Evolutionary conservation across 2,329 filamentous ascomycete genomes (phyloP), one percentile per base, ranked within the genome.

Genomic region (Elsinoe arachidis): DNA sequence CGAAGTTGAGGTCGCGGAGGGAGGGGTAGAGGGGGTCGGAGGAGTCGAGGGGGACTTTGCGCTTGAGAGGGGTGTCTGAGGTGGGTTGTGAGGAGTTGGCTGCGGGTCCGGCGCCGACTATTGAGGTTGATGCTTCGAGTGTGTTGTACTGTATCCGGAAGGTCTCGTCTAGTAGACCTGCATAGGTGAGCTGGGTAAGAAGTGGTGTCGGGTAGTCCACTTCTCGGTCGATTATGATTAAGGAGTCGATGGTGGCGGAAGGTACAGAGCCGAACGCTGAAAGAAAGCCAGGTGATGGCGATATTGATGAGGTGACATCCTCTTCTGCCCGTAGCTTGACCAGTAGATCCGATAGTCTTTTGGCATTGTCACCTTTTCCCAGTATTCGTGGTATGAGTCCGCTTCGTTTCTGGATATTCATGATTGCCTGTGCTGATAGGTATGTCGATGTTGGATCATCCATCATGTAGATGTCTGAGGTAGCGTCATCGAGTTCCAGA

Each of bases 181-280:
- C 92, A 67, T 99, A 99, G 1, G 93, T 99, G 61, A 99, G 76
- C 69, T 99, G 93, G 0, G 92, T 97, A 56, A 99, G 84, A 14
- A 99, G 79, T 0, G 88, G 86, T 1, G 93, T 96, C 14, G 92
- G 89, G 66, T 93, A 90, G 70, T 99, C 93, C 57, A 96, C 87
- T 69, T 96, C 91, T 52, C 93, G 87, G 71, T 99, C 93, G 57
- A 99, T 90, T 60, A 99, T 87, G 65, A 99, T 91, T 59, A 96
- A 77, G 67, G 87, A 95, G 70, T 99, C 93, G 49, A 90, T 88
- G 5, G 85, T 85, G 10, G 87, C 87, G 70, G 93, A 97, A 11
- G 93, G 92, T 10, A 88, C 85, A 23, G 95, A 76, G 5, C 87
- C 87, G 44, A 85, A 76, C 7, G 76, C 73, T 1, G 77, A 78